Base-by-base conservation (phyloP, 345 rosid species). In the Bretschneidera sinensis region DNA sequence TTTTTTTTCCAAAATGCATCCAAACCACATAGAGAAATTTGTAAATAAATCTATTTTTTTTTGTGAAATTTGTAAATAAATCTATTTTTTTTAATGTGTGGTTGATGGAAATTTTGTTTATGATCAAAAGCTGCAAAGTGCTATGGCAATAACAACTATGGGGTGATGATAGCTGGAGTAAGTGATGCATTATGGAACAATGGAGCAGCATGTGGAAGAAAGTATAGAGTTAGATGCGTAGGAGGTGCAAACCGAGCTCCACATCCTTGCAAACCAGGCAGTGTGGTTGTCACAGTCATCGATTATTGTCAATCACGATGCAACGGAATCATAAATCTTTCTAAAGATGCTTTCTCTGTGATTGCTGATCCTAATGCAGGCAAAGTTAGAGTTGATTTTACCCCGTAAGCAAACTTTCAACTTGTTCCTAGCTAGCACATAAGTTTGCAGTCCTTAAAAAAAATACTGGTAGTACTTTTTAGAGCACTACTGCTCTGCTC, bases 341-440 rank as follows among this genome's bases (percentile, higher is more conserved):
- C 81, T 45, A 57, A 55, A 48, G 83, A 73, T 58, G 88, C 85
- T 61, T 83, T 83, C 63, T 56, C 75, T 28, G 18, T 17, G 48
- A 83, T 80, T 49, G 83, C 85, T 35, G 59, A 83, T 55, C 33
- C 62, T 16, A 49, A 63, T 17, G 83, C 85, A 24, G 88, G 88
- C 9, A 73, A 56, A 9, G 56, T 83, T 57, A 45, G 39, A 34
- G 66, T 76, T 28, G 73, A 75, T 25, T 69, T 59, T 35, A 17
- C 9, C 33, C 67, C 18, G 79, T 71, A 74, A 64, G 69, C n/a
- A n/a, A n/a, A n/a, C n/a, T n/a, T n/a, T n/a, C n/a, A n/a, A n/a
- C n/a, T n/a, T n/a, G n/a, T n/a, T n/a, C n/a, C n/a, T n/a, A n/a
- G n/a, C n/a, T n/a, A n/a, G n/a, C n/a, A n/a, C n/a, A n/a, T n/a